phyloP scores from a whole-genome alignment of 768 basidiomycete species.

The Lenzites betulinus region DNA sequence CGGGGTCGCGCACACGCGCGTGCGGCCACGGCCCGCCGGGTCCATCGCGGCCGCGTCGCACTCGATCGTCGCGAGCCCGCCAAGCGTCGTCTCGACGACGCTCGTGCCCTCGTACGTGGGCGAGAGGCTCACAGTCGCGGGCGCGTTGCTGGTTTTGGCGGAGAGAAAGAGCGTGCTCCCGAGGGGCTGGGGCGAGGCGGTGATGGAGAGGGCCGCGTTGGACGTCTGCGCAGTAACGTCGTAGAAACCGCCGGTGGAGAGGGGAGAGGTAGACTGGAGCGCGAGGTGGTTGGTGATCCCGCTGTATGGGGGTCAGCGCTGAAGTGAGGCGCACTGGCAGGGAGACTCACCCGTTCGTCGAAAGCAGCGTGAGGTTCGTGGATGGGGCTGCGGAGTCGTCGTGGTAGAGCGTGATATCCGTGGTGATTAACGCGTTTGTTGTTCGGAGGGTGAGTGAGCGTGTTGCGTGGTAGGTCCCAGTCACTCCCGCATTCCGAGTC shows the following conservation, averaged over 20 bases:
- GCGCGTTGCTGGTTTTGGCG: slow-evolving; percentile 38
- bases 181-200: slow-evolving; percentile 35
- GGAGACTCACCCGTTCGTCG: slow-evolving; percentile 46
- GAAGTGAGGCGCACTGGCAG: neutral
- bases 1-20: neutral
- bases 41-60: slow-evolving; percentile 15
- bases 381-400: slow-evolving; percentile 24
- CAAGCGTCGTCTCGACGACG: slow-evolving; percentile 23
- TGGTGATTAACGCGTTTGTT: slow-evolving; percentile 44
- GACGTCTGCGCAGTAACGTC: slow-evolving; percentile 35
- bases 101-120: slow-evolving; percentile 44
- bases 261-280: slow-evolving; percentile 17
- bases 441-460: slow-evolving; percentile 38
- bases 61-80: neutral
- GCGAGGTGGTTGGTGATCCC: slow-evolving; percentile 23
- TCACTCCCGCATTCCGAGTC: slow-evolving; percentile 50
- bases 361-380: slow-evolving; percentile 36
- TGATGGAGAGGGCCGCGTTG: slow-evolving; percentile 36
- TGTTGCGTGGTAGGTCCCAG: slow-evolving; percentile 43
- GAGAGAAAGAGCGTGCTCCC: slow-evolving; percentile 35
- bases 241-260: slow-evolving; percentile 34
- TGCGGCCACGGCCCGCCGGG: slow-evolving; percentile 23
- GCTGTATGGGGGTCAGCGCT: slow-evolving; percentile 2
- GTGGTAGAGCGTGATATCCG: slow-evolving; percentile 40
- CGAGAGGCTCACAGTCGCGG: slow-evolving; percentile 36